Evolutionary conservation across 495 filamentous ascomycete species (phyloP).

Genomic region (Xylaria telfairii): DNA sequence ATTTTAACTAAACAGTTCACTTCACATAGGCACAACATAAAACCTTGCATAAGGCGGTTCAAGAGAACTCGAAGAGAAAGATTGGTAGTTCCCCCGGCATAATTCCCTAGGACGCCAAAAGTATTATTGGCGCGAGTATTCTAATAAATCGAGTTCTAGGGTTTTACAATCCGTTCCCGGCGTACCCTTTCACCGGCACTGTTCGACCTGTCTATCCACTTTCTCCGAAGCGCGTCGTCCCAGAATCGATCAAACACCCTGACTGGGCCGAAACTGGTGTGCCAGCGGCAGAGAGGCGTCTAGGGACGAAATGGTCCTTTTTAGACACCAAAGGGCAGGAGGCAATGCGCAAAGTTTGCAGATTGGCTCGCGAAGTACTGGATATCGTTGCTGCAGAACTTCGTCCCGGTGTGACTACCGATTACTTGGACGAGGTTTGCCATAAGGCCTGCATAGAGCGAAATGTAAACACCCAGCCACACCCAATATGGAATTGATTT

Average conservation of each 20-base stretch:
- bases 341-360: slow-evolving; percentile 90
- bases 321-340: slow-evolving; percentile 73
- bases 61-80: not conserved
- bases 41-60: slow-evolving; percentile 67
- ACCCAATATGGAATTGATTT: not conserved
- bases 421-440: slow-evolving; percentile 91
- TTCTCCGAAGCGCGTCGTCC: slow-evolving; percentile 70
- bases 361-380: slow-evolving; percentile 83
- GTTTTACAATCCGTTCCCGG: slow-evolving; percentile 84
- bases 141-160: slow-evolving; percentile 66
- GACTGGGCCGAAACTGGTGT: slow-evolving; percentile 86
- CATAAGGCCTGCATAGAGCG: slow-evolving; percentile 92
- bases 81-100: not conserved
- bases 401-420: slow-evolving; percentile 87
- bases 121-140: slow-evolving; percentile 77
- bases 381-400: slow-evolving; percentile 83
- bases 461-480: slow-evolving; percentile 59
- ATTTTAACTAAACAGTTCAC: slow-evolving; percentile 7
- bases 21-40: slow-evolving; percentile 78
- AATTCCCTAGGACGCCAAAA: slow-evolving; percentile 29
- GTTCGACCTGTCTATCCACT: slow-evolving; percentile 88
- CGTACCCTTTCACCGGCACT: slow-evolving; percentile 75
- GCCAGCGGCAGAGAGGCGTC: slow-evolving; percentile 73
- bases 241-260: slow-evolving; percentile 77
- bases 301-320: slow-evolving; percentile 75